Evolutionary conservation across 441 rosid species (phyloP), one percentile per base, ranked within the genome.

Genomic region (Gossypium gossypioides): DNA sequence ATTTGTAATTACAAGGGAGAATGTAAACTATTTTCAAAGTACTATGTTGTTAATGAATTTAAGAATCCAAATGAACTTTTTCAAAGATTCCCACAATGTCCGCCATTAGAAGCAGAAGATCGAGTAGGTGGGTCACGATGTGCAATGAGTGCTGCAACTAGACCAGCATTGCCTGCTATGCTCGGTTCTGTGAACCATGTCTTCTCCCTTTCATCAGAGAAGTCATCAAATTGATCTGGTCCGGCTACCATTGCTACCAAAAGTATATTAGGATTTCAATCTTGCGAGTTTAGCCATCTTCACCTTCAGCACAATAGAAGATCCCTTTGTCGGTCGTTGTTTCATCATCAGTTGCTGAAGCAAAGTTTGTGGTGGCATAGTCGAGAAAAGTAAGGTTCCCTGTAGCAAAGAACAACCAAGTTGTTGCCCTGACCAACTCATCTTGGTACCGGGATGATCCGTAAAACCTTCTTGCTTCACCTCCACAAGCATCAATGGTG

Each of bases 341-440:
- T 75, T 89, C 85, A 73, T 81, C 84, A 22, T 59, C 78, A 13
- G 44, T 73, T 4, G 93, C 89, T 44, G 58, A 81, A 69, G 51
- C 52, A 12, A 87, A 82, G 32, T 72, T 75, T 6, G 22, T 46
- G 1, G 85, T 76, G 51, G 82, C 84, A 71, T 84, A 83, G 22
- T 70, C 71, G 15, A 89, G 86, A 74, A 83, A 86, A 69, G 83
- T 75, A 51, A 44, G 10, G 72, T 85, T 80, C 15, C 89, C 88
- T 0, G 89, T 87, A 16, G 87, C 89, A 19, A 85, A 81, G 71
- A 79, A 87, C 71, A 84, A 52, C 89, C 93, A 85, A 59, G 87
- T 87, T 73, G 78, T 88, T 71, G 80, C 91, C 89, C 89, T 84
- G 6, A 84, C 81, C 60, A 88, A 63, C 59, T 89, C 91, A 74